A percentile compares a stretch with the other conserved stretches of the same genome.
Evolutionary conservation across 306 rosid genomes (phyloP).

Genomic region (Echinosophora koreensis): DNA sequence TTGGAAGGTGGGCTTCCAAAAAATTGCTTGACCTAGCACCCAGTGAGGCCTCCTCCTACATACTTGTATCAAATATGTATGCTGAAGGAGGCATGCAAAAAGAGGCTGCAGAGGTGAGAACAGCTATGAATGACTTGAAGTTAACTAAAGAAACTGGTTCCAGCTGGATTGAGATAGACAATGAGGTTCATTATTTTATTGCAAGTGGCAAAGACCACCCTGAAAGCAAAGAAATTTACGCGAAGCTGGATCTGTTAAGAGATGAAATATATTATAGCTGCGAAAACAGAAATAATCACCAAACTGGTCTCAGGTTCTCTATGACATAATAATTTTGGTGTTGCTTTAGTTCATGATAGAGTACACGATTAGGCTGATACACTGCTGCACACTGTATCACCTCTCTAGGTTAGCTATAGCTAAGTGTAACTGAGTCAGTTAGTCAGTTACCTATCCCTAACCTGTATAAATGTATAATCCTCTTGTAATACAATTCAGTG

Average conservation of each 20-base stretch:
- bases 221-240: constrained; percentile 55
- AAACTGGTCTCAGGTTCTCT: constrained; percentile 15
- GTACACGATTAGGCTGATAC: too few relatives aligned
- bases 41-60: constrained; percentile 59
- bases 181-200: constrained; percentile 59
- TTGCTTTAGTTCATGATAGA: constrained; percentile 23
- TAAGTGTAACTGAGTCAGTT: too few relatives aligned
- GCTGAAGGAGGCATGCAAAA: constrained; percentile 57
- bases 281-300: constrained; percentile 30
- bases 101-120: constrained; percentile 67
- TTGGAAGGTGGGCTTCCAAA: constrained; percentile 57
- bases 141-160: constrained; percentile 62
- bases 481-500: too few relatives aligned
- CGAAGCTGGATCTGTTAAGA: constrained; percentile 46
- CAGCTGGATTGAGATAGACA: constrained; percentile 59
- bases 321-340: constrained; percentile 6
- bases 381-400: too few relatives aligned
- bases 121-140: constrained; percentile 60
- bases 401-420: too few relatives aligned
- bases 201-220: constrained; percentile 63
- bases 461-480: too few relatives aligned
- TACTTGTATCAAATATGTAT: constrained; percentile 62
- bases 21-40: constrained; percentile 61
- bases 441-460: too few relatives aligned
- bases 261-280: constrained; percentile 37